phyloP scores from a whole-genome alignment of 257 asterid species.

The Prunella vulgaris region DNA sequence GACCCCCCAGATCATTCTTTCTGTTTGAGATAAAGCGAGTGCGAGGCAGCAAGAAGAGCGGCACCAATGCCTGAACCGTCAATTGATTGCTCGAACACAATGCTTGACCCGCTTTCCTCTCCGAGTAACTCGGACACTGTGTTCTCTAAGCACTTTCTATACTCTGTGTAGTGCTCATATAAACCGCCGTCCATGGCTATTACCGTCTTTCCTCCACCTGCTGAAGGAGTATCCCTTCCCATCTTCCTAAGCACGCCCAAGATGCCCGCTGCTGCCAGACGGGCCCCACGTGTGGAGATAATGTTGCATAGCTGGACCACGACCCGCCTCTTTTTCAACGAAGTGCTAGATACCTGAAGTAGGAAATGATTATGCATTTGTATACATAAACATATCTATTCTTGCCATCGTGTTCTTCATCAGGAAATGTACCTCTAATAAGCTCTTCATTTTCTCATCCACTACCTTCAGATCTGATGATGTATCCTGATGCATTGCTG shows the following conservation, averaged over 20 bases:
- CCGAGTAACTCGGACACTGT: slow-evolving; percentile 56
- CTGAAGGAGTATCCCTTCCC: slow-evolving; percentile 56
- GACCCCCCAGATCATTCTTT: neutral
- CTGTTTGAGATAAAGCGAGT: slow-evolving; percentile 52
- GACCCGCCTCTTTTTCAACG: slow-evolving; percentile 53
- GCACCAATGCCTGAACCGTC: slow-evolving; percentile 97
- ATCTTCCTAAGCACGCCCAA: slow-evolving; percentile 63
- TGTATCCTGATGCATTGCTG: slow-evolving; percentile 89
- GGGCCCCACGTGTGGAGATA: slow-evolving; percentile 81
- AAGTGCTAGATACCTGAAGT: slow-evolving; percentile 54
- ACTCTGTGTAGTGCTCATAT: slow-evolving; percentile 67
- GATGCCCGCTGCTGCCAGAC: slow-evolving; percentile 79
- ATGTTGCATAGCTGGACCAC: slow-evolving; percentile 74
- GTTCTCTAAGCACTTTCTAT: slow-evolving; percentile 59
- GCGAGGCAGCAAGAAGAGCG: slow-evolving; percentile 82
- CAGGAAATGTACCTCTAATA: neutral
- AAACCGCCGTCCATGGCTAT: slow-evolving; percentile 88
- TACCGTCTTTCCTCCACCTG: slow-evolving; percentile 41
- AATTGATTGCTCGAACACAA: slow-evolving; percentile 58
- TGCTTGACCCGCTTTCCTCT: slow-evolving; percentile 29
- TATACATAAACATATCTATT: no score
- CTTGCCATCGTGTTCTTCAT: neutral
- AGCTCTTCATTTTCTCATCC: slow-evolving; percentile 48
- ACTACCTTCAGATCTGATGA: slow-evolving; percentile 71
- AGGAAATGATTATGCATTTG: neutral